phyloP scores from a whole-genome alignment of 169 alveolate genomes.

The Plasmodium malariae region DNA sequence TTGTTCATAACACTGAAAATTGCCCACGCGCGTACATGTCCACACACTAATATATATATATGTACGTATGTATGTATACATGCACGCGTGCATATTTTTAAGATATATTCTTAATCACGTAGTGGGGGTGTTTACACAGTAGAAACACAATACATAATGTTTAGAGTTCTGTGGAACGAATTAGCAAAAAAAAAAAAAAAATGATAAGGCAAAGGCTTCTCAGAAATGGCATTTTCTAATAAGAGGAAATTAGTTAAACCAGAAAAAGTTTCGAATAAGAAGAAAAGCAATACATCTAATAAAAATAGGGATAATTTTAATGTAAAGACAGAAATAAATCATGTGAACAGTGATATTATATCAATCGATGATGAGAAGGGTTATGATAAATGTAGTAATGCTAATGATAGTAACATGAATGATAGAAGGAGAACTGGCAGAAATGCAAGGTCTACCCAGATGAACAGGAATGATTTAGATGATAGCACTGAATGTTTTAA shows the following conservation, averaged over 20 bases:
- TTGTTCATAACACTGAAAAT: too few relatives aligned
- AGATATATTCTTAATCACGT: background rate
- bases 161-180: background rate
- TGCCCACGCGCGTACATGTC: too few relatives aligned
- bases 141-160: background rate
- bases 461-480: background rate
- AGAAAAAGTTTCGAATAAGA: background rate
- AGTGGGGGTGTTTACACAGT: background rate
- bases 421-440: background rate
- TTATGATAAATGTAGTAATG: background rate
- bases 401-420: background rate
- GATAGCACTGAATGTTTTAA: background rate
- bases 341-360: slow-evolving; percentile 2
- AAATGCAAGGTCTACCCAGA: background rate
- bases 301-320: background rate
- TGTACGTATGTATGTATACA: background rate
- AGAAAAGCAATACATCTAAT: background rate
- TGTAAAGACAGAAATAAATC: background rate
- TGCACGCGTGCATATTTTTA: background rate
- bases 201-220: background rate
- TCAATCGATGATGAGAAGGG: background rate
- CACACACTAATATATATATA: background rate
- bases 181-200: background rate
- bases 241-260: slow-evolving; percentile 16
- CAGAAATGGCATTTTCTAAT: slow-evolving; percentile 12